Conservation (phyloP, 352 stramenopile genomes). For the Phytophthora chlamydospora region DNA sequence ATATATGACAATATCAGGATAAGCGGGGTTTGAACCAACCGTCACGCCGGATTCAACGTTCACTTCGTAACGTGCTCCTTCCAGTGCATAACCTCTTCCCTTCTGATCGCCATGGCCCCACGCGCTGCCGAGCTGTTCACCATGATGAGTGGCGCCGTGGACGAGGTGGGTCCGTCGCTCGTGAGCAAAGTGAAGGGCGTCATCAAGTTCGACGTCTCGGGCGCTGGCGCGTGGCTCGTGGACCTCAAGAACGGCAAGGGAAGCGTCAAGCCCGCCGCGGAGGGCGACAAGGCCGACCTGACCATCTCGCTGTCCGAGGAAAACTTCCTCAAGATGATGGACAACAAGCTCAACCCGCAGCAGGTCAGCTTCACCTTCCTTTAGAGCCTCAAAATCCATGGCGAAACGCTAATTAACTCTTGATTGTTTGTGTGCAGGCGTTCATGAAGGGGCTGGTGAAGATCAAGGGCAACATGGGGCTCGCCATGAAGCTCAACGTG, state of each 20-base stretch:
- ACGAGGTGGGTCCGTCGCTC: slow-evolving; percentile 70
- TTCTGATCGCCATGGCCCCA: slow-evolving; percentile 34
- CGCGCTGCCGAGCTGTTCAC: slow-evolving; percentile 71
- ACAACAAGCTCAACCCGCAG: slow-evolving; percentile 92
- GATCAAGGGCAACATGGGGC: slow-evolving; percentile 95
- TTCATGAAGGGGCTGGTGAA: slow-evolving; percentile 96
- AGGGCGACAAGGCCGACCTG: slow-evolving; percentile 72
- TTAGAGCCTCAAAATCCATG: neutral
- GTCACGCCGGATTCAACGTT: slow-evolving; percentile 33
- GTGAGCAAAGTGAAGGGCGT: slow-evolving; percentile 78
- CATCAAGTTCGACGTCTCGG: slow-evolving; percentile 84
- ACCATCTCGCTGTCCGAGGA: slow-evolving; percentile 78
- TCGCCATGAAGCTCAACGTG: slow-evolving; percentile 94
- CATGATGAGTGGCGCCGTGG: slow-evolving; percentile 70
- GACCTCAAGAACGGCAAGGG: slow-evolving; percentile 81
- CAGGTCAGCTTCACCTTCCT: slow-evolving; percentile 26
- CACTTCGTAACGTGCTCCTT: slow-evolving; percentile 27
- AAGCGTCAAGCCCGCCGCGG: slow-evolving; percentile 53
- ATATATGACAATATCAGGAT: too few relatives aligned
- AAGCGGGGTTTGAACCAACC: slow-evolving; percentile 7
- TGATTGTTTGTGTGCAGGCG: slow-evolving; percentile 41
- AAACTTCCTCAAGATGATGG: slow-evolving; percentile 81
- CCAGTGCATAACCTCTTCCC: neutral
- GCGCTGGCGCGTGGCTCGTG: slow-evolving; percentile 73
- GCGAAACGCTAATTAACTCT: slow-evolving; percentile 6